Conservation (phyloP, 2,329 filamentous ascomycete genomes). For the Sclerotinia borealis region DNA sequence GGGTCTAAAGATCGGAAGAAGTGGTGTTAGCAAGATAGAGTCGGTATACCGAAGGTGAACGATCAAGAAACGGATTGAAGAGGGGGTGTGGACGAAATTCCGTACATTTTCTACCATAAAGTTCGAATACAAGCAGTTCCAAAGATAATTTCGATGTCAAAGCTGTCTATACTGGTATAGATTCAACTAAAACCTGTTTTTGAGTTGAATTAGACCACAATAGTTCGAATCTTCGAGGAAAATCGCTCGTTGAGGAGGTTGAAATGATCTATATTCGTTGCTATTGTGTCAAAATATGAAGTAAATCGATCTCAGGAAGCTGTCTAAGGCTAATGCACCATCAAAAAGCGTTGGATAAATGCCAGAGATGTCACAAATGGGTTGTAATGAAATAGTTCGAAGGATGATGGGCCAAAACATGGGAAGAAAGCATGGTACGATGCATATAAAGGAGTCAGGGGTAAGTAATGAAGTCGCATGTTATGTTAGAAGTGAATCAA, state of each 20-base stretch:
- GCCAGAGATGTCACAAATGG: not conserved
- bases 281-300: not conserved
- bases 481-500: not conserved
- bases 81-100: not conserved
- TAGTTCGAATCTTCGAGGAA: not conserved
- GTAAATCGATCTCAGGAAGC: not conserved
- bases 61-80: not conserved
- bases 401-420: not conserved
- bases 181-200: not conserved
- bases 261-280: not conserved
- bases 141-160: not conserved
- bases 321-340: not conserved
- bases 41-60: not conserved
- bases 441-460: not conserved
- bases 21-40: not conserved
- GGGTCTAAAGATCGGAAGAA: not conserved
- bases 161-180: not conserved
- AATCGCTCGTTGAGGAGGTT: not conserved
- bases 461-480: not conserved
- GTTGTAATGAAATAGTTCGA: not conserved
- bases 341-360: not conserved
- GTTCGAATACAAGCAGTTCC: not conserved
- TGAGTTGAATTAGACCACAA: not conserved
- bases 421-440: not conserved
- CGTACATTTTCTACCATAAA: not conserved